Conservation (phyloP, 805 yeast species). For the Zygoascus ofunaensis region DNA sequence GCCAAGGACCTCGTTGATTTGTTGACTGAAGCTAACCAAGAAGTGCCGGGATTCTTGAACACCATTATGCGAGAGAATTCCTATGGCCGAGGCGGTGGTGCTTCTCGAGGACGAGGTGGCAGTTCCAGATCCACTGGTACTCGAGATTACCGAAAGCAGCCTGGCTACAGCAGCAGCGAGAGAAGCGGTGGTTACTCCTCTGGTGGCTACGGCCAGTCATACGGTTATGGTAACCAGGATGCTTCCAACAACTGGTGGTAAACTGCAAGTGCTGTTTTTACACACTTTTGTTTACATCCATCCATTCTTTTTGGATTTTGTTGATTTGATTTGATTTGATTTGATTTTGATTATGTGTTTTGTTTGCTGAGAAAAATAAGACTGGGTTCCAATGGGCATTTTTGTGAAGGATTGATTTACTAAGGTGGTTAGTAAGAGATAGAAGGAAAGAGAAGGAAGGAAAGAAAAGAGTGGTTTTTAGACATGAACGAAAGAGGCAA, state of each 20-base stretch:
- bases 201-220: constrained; percentile 17
- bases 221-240: constrained; percentile 14
- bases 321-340: constrained; percentile 4
- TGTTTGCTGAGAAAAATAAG: background rate
- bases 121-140: constrained; percentile 28
- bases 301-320: constrained; percentile 2
- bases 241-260: constrained; percentile 16
- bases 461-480: too few species aligned
- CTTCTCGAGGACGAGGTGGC: constrained; percentile 42
- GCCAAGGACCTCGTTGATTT: constrained; percentile 81
- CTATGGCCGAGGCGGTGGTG: constrained; percentile 43
- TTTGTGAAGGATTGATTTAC: background rate
- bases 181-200: constrained; percentile 13
- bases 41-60: constrained; percentile 81
- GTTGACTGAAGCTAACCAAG: constrained; percentile 94
- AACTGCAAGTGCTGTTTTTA: background rate
- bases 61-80: constrained; percentile 69
- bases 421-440: constrained; percentile 4
- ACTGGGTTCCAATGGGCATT: background rate
- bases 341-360: constrained; percentile 1
- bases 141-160: constrained; percentile 46
- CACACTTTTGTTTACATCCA: background rate
- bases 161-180: constrained; percentile 25
- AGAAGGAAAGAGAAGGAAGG: constrained; percentile 1
- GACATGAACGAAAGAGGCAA: too few species aligned